Percentiles rank a stretch among this genome's conserved stretches.
Evolutionary conservation across 345 rosid genomes (phyloP).

Genomic region (Combretum micranthum): DNA sequence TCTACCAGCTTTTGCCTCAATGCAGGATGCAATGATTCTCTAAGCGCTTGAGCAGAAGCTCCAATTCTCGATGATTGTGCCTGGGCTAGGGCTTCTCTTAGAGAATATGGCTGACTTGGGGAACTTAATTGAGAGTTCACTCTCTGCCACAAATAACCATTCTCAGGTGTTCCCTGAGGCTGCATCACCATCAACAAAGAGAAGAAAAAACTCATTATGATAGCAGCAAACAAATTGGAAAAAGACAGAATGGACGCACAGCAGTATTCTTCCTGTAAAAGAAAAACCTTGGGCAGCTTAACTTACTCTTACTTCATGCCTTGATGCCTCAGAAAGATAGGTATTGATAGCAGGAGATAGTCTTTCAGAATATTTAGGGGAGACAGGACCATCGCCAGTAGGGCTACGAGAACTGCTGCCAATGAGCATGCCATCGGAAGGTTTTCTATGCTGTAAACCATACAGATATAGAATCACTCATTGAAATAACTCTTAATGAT

Average conservation of each 20-base stretch:
- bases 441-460: constrained; percentile 73
- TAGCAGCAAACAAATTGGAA: neutral
- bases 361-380: constrained; percentile 95
- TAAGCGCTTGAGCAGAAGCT: constrained; percentile 94
- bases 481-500: too few relatives aligned
- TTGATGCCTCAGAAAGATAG: constrained; percentile 93
- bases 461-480: neutral
- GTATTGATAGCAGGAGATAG: constrained; percentile 95
- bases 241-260: neutral
- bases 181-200: constrained; percentile 22
- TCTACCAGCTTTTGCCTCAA: constrained; percentile 90
- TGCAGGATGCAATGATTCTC: constrained; percentile 94
- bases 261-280: neutral
- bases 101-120: constrained; percentile 96
- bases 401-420: constrained; percentile 90
- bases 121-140: constrained; percentile 97
- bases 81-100: constrained; percentile 98
- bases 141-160: constrained; percentile 90
- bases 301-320: constrained; percentile 91
- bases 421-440: constrained; percentile 81
- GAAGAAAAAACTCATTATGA: neutral
- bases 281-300: neutral
- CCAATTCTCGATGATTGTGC: constrained; percentile 98
- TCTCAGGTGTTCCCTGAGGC: constrained; percentile 95
- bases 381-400: constrained; percentile 70